Percentiles rank a stretch among this genome's conserved stretches.
Evolutionary conservation across 306 rosid species (phyloP).

Genomic region (Hippophae rhamnoides): DNA sequence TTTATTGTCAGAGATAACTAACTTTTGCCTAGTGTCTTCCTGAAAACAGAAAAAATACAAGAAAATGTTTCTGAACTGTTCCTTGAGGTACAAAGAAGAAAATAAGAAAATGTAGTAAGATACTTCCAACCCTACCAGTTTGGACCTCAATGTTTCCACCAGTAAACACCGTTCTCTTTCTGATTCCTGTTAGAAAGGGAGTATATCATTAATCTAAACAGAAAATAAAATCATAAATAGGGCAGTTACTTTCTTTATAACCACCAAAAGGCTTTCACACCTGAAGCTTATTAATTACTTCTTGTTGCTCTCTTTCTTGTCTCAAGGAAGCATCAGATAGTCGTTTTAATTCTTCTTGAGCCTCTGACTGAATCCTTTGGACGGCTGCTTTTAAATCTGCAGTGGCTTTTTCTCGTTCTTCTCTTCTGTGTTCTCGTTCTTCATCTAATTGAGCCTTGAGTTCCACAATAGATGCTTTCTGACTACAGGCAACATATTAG

Average conservation of each 20-base stretch:
- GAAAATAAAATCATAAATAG: background rate
- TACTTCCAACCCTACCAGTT: constrained; percentile 51
- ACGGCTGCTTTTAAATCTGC: constrained; percentile 77
- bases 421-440: constrained; percentile 65
- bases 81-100: constrained; percentile 5
- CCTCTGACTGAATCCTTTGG: constrained; percentile 70
- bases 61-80: constrained; percentile 10
- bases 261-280: constrained; percentile 32
- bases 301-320: constrained; percentile 73
- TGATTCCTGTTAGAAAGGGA: constrained; percentile 53
- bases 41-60: constrained; percentile 29
- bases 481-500: constrained; percentile 39
- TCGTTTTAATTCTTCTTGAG: constrained; percentile 69
- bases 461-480: constrained; percentile 65
- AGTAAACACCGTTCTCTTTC: constrained; percentile 62
- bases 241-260: background rate
- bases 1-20: constrained; percentile 71
- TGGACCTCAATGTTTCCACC: constrained; percentile 74
- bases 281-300: constrained; percentile 70
- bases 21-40: constrained; percentile 85
- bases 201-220: constrained; percentile 5
- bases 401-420: constrained; percentile 82
- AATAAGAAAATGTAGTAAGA: constrained; percentile 13
- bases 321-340: constrained; percentile 47
- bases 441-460: constrained; percentile 67